Percentiles rank a stretch among this genome's conserved stretches.
Evolutionary conservation across 2,329 filamentous ascomycete species (phyloP).

Genomic region (Talaromyces marneffei): DNA sequence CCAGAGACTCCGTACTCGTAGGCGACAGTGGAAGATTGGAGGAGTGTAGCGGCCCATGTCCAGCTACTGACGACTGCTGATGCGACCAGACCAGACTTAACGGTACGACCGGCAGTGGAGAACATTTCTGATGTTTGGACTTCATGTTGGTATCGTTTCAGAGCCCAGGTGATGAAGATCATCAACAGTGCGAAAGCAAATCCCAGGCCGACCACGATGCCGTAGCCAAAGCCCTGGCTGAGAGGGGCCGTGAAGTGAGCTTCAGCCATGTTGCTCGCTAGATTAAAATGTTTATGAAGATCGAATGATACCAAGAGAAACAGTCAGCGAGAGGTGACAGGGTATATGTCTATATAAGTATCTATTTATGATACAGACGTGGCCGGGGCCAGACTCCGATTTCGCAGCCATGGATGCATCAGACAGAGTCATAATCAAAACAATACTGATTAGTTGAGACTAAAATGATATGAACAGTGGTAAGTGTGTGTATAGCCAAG

Average conservation of each 20-base stretch:
- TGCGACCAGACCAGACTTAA: conserved; percentile 82
- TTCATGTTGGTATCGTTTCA: conserved; percentile 64
- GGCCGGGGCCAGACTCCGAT: conserved; percentile 10
- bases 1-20: conserved; percentile 69
- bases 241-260: conserved; percentile 26
- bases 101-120: conserved; percentile 77
- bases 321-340: not conserved
- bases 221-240: conserved; percentile 65
- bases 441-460: not conserved
- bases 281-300: not conserved
- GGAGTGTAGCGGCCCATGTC: conserved; percentile 83
- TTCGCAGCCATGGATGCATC: conserved; percentile 10
- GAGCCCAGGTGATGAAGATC: conserved; percentile 65
- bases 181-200: conserved; percentile 69
- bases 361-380: not conserved
- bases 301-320: not conserved
- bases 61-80: conserved; percentile 88
- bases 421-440: not conserved
- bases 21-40: conserved; percentile 74
- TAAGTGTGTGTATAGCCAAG: not conserved
- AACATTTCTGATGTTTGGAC: conserved; percentile 90
- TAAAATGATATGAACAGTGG: not conserved
- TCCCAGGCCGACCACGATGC: conserved; percentile 68
- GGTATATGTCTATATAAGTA: not conserved
- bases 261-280: conserved; percentile 3